phyloP scores from a whole-genome alignment of 2,329 filamentous ascomycete genomes.

The Cryphonectria nitschkei region DNA sequence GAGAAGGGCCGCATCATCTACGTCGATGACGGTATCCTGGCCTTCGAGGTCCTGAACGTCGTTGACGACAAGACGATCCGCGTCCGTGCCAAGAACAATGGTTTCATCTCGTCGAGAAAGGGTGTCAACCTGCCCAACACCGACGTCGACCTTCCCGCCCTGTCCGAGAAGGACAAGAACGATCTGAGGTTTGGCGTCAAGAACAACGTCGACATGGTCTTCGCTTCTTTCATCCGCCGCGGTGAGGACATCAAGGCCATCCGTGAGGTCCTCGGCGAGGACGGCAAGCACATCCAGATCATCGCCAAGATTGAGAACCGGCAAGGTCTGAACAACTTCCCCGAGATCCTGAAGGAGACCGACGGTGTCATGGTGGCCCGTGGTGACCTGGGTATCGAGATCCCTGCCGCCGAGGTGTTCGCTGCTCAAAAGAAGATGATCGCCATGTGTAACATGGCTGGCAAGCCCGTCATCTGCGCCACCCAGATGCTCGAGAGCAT shows the following conservation, averaged over 20 bases:
- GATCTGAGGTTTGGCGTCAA: conserved; percentile 96
- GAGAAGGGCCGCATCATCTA: conserved; percentile 89
- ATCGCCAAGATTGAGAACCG: conserved; percentile 99
- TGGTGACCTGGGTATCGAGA: conserved; percentile 98
- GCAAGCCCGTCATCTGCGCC: conserved; percentile 98
- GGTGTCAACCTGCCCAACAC: conserved; percentile 99
- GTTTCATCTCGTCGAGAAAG: conserved; percentile 98
- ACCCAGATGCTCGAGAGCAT: conserved; percentile 99
- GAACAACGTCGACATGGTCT: conserved; percentile 99
- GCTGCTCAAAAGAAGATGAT: conserved; percentile 99
- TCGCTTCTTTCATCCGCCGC: conserved; percentile 96
- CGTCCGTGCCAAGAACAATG: conserved; percentile 91
- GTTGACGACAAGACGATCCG: conserved; percentile 87
- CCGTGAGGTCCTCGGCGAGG: conserved; percentile 85
- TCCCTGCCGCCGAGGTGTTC: conserved; percentile 97
- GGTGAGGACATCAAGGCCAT: conserved; percentile 93
- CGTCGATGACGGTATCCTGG: conserved; percentile 97
- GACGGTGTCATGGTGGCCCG: conserved; percentile 99
- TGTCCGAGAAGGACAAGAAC: conserved; percentile 97
- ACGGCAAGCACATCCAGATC: conserved; percentile 97
- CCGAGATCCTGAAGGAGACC: conserved; percentile 92
- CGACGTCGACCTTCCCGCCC: conserved; percentile 94
- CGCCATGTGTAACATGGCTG: conserved; percentile 98
- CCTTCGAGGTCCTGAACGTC: conserved; percentile 89
- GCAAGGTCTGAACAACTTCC: conserved; percentile 99